Base-by-base conservation (phyloP, 1,284 basidiomycete species). In the Trametes sp. region DNA sequence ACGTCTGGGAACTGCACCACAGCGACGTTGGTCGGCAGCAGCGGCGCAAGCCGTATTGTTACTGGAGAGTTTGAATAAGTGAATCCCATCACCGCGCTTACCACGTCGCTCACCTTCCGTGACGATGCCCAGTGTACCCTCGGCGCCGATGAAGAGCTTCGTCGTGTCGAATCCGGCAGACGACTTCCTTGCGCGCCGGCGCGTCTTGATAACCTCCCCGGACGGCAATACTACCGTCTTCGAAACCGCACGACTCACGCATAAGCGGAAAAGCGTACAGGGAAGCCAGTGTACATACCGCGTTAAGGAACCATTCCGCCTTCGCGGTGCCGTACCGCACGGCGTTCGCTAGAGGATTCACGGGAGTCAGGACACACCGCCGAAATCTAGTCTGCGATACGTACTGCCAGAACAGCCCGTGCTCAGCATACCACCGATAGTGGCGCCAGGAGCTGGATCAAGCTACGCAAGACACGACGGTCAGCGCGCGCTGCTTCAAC, bases 191-290 rank as follows among this genome's bases (percentile, higher is more conserved):
- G 96, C 91, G 38, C 94, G 81, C 44, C 87, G 84, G 2, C 96
- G 87, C 0, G 96, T 98, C 75, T 96, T 97, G 75, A 98, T 96
- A 19, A 98, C 91, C 73, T 98, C 88, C 1, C 96, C 96, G 16
- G 87, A 90, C 1, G 96, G 93, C 1, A 98, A 82, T 0, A 98
- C 95, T 8, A 95, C 91, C 0, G 93, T 96, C 89, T 95, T 68
- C 13, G 26, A 13, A 1, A n/a, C 13, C 19, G 45, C 41, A 16
- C 35, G 13, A 19, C 59, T 23, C 44, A 9, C 19, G 14, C 44
- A 29, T 24, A 4, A 42, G 26, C 26, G 13, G 11, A 42, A 24
- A 19, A 35, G 23, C 26, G 29, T 8, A 35, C 23, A 33, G 24
- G 11, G 24, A 10, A 45, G 41, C 54, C 19, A 11, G 14, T 11